Evolutionary conservation across 345 rosid species (phyloP).

Genomic region (Eucalyptus erythrocorys): DNA sequence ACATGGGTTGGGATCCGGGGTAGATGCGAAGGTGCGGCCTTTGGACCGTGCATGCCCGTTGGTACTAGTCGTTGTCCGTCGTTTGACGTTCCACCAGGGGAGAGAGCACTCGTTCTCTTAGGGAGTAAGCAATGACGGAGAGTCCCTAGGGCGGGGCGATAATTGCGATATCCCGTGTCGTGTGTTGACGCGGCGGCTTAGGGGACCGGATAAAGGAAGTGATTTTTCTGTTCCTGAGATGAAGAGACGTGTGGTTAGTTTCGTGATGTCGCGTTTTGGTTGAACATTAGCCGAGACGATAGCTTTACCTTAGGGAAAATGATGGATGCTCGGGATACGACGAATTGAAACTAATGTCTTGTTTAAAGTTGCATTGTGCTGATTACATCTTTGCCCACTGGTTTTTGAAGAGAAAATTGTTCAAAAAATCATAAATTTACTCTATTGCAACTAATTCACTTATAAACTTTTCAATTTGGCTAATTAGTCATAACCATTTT

Average conservation of each 20-base stretch:
- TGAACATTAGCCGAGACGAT: background rate
- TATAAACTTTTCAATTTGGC: background rate
- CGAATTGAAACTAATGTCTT: background rate
- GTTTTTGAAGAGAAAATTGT: background rate
- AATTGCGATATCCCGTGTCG: background rate
- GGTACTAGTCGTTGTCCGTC: background rate
- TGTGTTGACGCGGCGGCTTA: background rate
- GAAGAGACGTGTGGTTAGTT: background rate
- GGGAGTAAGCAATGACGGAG: background rate
- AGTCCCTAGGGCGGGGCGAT: background rate
- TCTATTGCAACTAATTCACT: accelerated
- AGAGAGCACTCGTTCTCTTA: background rate
- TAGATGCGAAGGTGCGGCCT: background rate
- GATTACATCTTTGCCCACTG: background rate
- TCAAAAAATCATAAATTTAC: background rate
- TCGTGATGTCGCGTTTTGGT: background rate
- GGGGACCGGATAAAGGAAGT: background rate
- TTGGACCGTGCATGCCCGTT: background rate
- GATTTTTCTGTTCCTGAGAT: background rate
- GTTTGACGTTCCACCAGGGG: background rate
- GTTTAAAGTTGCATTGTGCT: background rate
- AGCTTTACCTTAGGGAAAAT: background rate
- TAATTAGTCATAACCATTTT: background rate
- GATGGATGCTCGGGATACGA: background rate
- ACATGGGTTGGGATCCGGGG: background rate